Percentiles rank a stretch among this genome's conserved stretches.
Conservation (phyloP, 2,329 filamentous ascomycete species). For the Coleophoma eucalyptorum region DNA sequence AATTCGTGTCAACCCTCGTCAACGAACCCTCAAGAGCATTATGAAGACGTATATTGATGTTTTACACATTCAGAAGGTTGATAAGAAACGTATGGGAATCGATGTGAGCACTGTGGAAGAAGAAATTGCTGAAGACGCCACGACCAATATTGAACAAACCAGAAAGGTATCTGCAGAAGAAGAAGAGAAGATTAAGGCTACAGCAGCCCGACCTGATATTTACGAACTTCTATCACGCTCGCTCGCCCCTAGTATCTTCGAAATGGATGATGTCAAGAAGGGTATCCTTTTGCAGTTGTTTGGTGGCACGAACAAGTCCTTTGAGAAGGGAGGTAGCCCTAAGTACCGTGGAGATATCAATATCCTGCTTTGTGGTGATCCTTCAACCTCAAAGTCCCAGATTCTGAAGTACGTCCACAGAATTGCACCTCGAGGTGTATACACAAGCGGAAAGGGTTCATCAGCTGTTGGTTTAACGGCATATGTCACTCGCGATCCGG, state of each 20-base stretch:
- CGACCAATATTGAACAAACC: slow-evolving; percentile 73
- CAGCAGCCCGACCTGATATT: slow-evolving; percentile 76
- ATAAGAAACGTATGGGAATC: slow-evolving; percentile 89
- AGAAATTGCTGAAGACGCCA: slow-evolving; percentile 58
- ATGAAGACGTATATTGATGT: slow-evolving; percentile 99
- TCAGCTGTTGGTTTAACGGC: slow-evolving; percentile 74
- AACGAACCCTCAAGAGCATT: slow-evolving; percentile 87
- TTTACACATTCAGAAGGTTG: slow-evolving; percentile 92
- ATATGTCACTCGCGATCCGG: slow-evolving; percentile 72
- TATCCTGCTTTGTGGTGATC: slow-evolving; percentile 92
- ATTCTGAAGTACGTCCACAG: slow-evolving; percentile 93
- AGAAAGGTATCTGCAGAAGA: slow-evolving; percentile 83
- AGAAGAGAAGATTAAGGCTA: slow-evolving; percentile 81
- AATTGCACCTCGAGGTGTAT: slow-evolving; percentile 85
- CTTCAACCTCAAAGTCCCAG: slow-evolving; percentile 95
- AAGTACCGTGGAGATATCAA: slow-evolving; percentile 98
- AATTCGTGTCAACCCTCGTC: slow-evolving; percentile 88
- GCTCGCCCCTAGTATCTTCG: slow-evolving; percentile 90
- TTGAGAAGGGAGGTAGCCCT: slow-evolving; percentile 92
- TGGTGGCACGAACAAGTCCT: slow-evolving; percentile 96
- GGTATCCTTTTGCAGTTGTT: slow-evolving; percentile 95
- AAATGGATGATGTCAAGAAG: slow-evolving; percentile 99
- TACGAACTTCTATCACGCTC: slow-evolving; percentile 91
- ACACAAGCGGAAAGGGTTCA: slow-evolving; percentile 73
- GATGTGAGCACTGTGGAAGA: slow-evolving; percentile 86